Base-by-base conservation (phyloP, 2,329 filamentous ascomycete genomes). In the Chrysosporium queenslandicum region DNA sequence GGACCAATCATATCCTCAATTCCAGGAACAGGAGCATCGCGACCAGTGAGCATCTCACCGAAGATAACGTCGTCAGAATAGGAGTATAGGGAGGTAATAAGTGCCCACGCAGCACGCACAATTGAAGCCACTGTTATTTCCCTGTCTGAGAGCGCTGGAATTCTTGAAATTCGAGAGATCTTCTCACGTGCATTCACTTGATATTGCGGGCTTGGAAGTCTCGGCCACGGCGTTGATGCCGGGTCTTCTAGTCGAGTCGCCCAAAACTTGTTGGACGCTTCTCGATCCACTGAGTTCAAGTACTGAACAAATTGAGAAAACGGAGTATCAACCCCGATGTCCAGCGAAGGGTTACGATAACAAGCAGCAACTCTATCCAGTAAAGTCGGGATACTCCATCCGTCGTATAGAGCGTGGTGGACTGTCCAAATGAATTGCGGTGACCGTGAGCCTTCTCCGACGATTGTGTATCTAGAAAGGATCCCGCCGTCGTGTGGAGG, bases 331-430 rank as follows among this genome's bases (percentile, higher is more conserved):
- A 46, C 14, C 14, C 6, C 36, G n/a, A 34, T 21, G n/a, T 18
- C 12, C 5, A 45, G 14, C 9, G 23, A 20, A 11, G 40, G 20
- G 30, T 57, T 53, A 20, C 52, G 50, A 25, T 61, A 62, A 23
- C 43, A 48, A 9, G 42, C 37, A 39, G 52, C 54, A 14, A 61
- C 56, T 42, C 55, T 50, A 8, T 59, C 48, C 18, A 59, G 42
- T 16, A 61, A 34, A 39, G 55, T 52, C 14, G 60, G 58, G 34
- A 61, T 56, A 45, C 52, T 59, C 59, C 59, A 64, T 4, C 68
- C 71, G 58, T 74, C 71, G 55, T 72, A 73, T 1, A 73, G 58
- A 7, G 68, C 67, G 53, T 73, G 71, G 54, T 74, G 71, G 53
- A 67, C 64, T 0, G 69, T 71, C 56, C 68, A 68, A 9, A 71